Evolutionary conservation across 2,329 filamentous ascomycete genomes (phyloP), one percentile per base, ranked within the genome.

Genomic region (Aureobasidium uvarum): DNA sequence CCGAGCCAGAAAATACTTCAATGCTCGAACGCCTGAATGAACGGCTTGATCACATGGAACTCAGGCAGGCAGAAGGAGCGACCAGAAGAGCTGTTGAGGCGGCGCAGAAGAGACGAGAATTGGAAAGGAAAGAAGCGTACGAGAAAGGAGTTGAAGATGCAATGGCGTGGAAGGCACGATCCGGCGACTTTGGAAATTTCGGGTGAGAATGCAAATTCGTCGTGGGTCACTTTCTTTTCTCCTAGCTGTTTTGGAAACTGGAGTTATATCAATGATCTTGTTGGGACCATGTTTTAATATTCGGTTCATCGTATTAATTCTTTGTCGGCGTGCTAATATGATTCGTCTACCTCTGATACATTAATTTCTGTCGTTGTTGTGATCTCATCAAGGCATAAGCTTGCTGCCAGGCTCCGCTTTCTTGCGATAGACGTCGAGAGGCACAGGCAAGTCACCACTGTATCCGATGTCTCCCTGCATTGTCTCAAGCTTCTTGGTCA

Each of bases 391-490:
- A 28, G 74, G 73, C 68, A 77, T 63, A 18, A 78, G 68, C 70
- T 78, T 78, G n/a, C 68, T 70, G 54, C 71, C 72, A 13, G 65
- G 55, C 69, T 77, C 76, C 13, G 73, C 74, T 64, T 68, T 71
- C 64, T 67, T 66, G 13, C 79, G 71, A 67, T 80, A 80, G 64
- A 74, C 71, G 45, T 70, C 76, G 64, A 83, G 68, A 10, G 74
- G 66, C 16, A 84, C 75, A 0, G 81, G 78, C 25, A 84, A 77
- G 25, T 78, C 76, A 1, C 78, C 80, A 60, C 77, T 79, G 68
- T 84, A 84, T 1, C 82, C 82, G 0, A 82, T 71, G 71, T 84
- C 81, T 0, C 82, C 82, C 66, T 80, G 78, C 39, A 78, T 79
- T 28, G 75, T 77, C 72, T 83, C 81, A 59, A 84, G 66, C 70